Evolutionary conservation across 768 basidiomycete genomes (phyloP).

Genomic region (Lentinula raphanica): DNA sequence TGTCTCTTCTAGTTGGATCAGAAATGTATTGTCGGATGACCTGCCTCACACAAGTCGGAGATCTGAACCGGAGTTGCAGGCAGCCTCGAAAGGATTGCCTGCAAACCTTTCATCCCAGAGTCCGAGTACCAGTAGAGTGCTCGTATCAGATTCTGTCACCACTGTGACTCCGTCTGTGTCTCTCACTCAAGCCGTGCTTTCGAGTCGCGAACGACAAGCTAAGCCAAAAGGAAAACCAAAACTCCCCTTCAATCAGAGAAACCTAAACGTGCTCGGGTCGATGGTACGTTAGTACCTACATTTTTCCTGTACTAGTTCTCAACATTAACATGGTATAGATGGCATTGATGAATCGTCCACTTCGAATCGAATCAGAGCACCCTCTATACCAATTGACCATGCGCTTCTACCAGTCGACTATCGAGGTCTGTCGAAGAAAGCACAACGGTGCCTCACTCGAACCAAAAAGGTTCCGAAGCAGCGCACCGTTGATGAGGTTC

Average conservation of each 20-base stretch:
- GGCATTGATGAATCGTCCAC: no score
- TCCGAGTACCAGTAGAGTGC: no score
- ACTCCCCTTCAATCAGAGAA: neutral
- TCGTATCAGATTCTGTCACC: no score
- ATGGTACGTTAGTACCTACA: neutral
- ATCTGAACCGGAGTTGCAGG: no score
- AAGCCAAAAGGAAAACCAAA: neutral
- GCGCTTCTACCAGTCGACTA: neutral
- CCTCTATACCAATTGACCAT: neutral
- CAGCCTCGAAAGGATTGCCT: no score
- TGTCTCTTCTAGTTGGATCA: neutral
- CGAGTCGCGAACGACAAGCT: no score
- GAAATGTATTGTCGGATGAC: no score
- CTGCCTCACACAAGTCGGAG: no score
- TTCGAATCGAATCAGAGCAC: neutral
- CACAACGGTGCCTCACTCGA: neutral
- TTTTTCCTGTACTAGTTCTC: neutral
- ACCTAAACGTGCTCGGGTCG: neutral
- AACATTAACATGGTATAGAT: no score
- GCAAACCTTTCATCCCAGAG: no score
- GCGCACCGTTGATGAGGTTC: neutral
- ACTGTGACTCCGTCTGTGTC: no score
- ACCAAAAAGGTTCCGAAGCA: neutral
- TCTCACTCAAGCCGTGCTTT: no score
- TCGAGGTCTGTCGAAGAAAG: neutral